Evolutionary conservation across 768 basidiomycete genomes (phyloP), one percentile per base, ranked within the genome.

Genomic region (Paxillus rubicundulus): DNA sequence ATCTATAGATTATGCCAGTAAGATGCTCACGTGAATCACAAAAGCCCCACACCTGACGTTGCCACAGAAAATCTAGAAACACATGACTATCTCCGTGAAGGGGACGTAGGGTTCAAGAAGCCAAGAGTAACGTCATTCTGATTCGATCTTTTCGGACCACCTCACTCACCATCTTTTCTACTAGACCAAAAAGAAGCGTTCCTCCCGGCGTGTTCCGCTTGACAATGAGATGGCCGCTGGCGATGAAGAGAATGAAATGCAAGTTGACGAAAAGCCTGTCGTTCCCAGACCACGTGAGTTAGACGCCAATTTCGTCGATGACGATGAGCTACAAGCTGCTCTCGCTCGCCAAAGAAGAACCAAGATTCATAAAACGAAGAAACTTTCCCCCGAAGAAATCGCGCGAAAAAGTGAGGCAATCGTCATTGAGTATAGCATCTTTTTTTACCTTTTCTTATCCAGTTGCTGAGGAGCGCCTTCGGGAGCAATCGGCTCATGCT

Each of bases 241-340:
- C 39, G 49, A 59, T 7, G 55, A 56, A 30, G 42, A 40, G 48
- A 58, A 61, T 49, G 73, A 70, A 56, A 97, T 96, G 89, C 82
- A 91, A 30, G 80, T 94, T 49, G 95, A 97, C 63, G 73, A 80
- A 60, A 84, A 81, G 60, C 82, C 87, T n/a, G 74, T 82, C 52
- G 72, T 84, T 24, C 82, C 85, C 54, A 78, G 86, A 59, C 75
- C 76, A 58, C 79, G 87, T 61, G 83, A 93, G 66, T 77, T 92
- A 47, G 84, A 94, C 66, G 77, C 79, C 61, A 96, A 96, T 72
- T 92, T 97, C 70, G 87, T 98, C 57, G 97, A 98, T 72, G 97
- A 99, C 69, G 97, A 99, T 70, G 97, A 99, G 63, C 81, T 99
- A 39, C 95, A 98, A 76, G 89, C 90, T 38, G 92, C 90, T 24